phyloP scores from a whole-genome alignment of 305 asterid species.

The Nicotiana rustica region DNA sequence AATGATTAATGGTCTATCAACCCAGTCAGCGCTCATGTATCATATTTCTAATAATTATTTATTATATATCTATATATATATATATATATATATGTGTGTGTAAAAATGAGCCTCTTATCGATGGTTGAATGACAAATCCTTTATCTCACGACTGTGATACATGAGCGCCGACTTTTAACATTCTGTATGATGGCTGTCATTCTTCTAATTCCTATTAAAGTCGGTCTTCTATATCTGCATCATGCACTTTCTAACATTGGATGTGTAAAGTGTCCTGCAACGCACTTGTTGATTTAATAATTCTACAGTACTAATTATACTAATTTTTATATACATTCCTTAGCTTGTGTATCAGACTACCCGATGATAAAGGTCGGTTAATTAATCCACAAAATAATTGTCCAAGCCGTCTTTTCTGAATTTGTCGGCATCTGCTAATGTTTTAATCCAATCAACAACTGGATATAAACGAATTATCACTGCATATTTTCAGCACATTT shows the following conservation, averaged over 20 bases:
- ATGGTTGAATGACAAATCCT: no score
- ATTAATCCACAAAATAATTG: background rate
- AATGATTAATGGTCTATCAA: no score
- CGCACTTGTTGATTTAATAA: constrained; percentile 22
- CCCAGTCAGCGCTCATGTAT: no score
- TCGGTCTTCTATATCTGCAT: no score
- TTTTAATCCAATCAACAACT: background rate
- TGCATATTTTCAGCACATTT: background rate
- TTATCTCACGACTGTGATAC: no score
- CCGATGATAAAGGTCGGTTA: constrained; percentile 35
- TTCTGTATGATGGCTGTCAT: no score
- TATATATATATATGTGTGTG: no score
- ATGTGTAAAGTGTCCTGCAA: constrained; percentile 24
- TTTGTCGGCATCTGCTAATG: constrained; percentile 39
- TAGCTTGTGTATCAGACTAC: constrained; percentile 35
- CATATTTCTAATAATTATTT: no score
- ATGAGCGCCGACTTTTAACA: no score
- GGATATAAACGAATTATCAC: background rate
- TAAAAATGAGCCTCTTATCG: no score
- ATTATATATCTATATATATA: no score
- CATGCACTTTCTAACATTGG: background rate
- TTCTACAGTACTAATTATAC: background rate
- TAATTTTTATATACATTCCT: background rate
- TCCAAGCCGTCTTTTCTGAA: constrained; percentile 41
- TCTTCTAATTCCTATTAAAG: no score